Percentiles rank a stretch among this genome's conserved stretches.
phyloP scores from a whole-genome alignment of 2,329 filamentous ascomycete genomes.

The Pestalotiopsis sp. region DNA sequence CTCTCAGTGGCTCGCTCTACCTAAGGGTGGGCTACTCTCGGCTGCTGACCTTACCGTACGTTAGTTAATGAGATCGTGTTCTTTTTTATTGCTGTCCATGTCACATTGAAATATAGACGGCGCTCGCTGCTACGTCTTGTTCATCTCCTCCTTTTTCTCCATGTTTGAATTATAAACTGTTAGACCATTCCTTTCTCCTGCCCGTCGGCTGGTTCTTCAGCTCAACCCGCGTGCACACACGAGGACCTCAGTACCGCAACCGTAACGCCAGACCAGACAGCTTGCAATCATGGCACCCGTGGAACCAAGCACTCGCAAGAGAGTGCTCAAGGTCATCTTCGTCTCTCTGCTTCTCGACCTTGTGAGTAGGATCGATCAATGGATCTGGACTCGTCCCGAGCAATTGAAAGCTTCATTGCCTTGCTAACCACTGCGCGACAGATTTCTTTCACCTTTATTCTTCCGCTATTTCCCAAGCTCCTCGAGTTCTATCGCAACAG shows the following conservation, averaged over 20 bases:
- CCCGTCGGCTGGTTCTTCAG: background rate
- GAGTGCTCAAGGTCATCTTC: conserved; percentile 85
- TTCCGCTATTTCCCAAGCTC: conserved; percentile 92
- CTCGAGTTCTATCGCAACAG: conserved; percentile 93
- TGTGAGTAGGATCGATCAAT: conserved; percentile 54
- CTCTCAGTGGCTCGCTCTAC: background rate
- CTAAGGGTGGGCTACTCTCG: background rate
- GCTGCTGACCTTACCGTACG: background rate
- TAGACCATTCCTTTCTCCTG: background rate
- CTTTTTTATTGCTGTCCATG: background rate
- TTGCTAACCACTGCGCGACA: conserved; percentile 37
- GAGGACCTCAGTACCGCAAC: background rate
- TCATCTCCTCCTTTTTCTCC: background rate
- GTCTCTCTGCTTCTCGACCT: conserved; percentile 87
- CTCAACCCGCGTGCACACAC: background rate
- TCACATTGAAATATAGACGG: background rate
- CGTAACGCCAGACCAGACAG: background rate
- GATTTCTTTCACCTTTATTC: conserved; percentile 98
- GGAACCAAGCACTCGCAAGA: conserved; percentile 62
- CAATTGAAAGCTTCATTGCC: conserved; percentile 8
- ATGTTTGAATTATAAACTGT: background rate
- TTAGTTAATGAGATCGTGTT: background rate
- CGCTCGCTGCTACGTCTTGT: background rate
- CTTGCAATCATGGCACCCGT: conserved; percentile 34
- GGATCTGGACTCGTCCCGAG: conserved; percentile 9